Conservation (phyloP, 768 basidiomycete genomes). For the Boletus sp. region DNA sequence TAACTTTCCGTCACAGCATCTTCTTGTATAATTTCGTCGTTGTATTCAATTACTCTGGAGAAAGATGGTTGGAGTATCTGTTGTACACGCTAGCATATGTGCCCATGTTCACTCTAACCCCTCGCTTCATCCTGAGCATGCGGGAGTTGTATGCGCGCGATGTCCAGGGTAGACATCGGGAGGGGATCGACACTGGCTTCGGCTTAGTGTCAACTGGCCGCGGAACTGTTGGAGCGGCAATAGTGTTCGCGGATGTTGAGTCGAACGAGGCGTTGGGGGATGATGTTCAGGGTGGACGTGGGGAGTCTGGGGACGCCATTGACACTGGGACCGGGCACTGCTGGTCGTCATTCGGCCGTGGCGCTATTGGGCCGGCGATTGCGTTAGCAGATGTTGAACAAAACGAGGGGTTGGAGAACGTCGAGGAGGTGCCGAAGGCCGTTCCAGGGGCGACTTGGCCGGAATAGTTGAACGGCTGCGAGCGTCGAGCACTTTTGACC, state of each 20-base stretch:
- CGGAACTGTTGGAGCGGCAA: not conserved
- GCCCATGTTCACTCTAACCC: not conserved
- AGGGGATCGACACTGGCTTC: slow-evolving; percentile 1
- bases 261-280: not conserved
- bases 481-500: no score
- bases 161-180: not conserved
- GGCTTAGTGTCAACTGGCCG: not conserved
- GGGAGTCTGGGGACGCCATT: no score
- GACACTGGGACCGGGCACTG: no score
- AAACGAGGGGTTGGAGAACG: no score
- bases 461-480: no score
- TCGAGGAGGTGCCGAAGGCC: no score
- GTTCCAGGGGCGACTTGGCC: no score
- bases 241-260: not conserved
- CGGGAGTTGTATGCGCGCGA: not conserved
- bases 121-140: slow-evolving; percentile 1
- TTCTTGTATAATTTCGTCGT: not conserved
- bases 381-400: no score
- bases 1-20: not conserved
- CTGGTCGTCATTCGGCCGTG: no score
- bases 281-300: no score
- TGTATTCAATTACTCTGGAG: not conserved
- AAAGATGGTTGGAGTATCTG: not conserved
- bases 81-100: not conserved
- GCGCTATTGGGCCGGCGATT: no score